Conservation (phyloP, 306 rosid species). For the Acacia melanoxylon region DNA sequence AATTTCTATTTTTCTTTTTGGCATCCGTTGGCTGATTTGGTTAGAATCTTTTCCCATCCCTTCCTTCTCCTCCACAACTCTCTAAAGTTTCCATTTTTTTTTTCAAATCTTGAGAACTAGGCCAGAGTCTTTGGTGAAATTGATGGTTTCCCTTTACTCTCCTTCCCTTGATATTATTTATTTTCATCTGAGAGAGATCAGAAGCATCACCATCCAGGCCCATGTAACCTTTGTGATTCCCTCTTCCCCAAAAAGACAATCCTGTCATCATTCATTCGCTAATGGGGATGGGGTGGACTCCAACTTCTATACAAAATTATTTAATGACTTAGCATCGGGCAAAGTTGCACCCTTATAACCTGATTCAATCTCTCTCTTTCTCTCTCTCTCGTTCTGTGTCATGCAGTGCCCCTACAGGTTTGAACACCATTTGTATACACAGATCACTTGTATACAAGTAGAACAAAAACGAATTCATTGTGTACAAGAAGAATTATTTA, state of each 20-base stretch:
- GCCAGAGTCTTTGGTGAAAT: constrained; percentile 34
- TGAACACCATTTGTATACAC: background rate
- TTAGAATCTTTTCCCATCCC: constrained; percentile 48
- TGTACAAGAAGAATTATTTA: too few relatives aligned
- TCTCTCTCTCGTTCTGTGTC: background rate
- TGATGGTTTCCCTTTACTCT: constrained; percentile 42
- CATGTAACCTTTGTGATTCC: constrained; percentile 37
- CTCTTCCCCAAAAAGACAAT: constrained; percentile 62
- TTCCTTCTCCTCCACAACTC: constrained; percentile 28
- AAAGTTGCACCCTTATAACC: background rate
- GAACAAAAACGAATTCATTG: background rate
- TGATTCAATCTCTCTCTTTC: background rate
- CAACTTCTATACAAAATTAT: constrained; percentile 38
- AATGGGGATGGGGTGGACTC: constrained; percentile 41
- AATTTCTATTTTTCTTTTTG: constrained; percentile 55
- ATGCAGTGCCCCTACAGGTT: background rate
- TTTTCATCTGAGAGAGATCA: constrained; percentile 31
- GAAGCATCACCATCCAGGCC: constrained; percentile 57
- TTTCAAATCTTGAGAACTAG: constrained; percentile 23
- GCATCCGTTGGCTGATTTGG: constrained; percentile 57
- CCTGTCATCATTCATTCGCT: constrained; percentile 39
- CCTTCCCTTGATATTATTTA: constrained; percentile 12
- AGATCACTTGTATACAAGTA: background rate
- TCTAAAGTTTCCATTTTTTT: constrained; percentile 32
- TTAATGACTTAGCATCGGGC: background rate